Percentiles rank a stretch among this genome's conserved stretches.
Evolutionary conservation across 495 filamentous ascomycete genomes (phyloP).

Genomic region (Tuber indicum): DNA sequence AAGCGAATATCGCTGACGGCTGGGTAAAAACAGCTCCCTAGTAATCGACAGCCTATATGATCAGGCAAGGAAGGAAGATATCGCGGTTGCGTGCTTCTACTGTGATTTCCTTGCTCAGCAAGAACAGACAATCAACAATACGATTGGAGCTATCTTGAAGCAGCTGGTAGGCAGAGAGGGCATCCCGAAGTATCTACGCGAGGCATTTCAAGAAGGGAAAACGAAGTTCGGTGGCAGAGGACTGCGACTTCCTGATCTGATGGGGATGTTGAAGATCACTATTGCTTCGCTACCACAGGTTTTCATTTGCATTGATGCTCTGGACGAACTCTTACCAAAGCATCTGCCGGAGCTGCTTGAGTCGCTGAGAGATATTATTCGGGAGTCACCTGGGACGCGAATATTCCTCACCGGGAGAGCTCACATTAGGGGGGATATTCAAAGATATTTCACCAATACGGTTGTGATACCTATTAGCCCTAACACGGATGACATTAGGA

Average conservation of each 20-base stretch:
- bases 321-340: neutral
- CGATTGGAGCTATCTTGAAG: neutral
- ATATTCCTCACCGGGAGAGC: too few relatives aligned
- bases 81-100: neutral
- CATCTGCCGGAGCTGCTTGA: neutral
- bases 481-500: neutral
- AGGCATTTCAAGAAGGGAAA: neutral
- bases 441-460: neutral
- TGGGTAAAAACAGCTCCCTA: neutral
- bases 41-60: neutral
- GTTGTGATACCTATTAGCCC: neutral
- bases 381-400: too few relatives aligned
- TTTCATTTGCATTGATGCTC: neutral
- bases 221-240: neutral
- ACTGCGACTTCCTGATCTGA: neutral
- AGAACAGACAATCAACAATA: neutral
- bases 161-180: neutral
- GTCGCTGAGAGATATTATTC: neutral
- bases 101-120: neutral
- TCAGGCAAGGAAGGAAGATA: neutral
- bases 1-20: neutral
- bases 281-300: neutral
- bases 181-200: neutral
- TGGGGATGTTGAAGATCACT: neutral
- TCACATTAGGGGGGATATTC: too few relatives aligned